phyloP scores from a whole-genome alignment of 371 early-diverging fungal species.

The Amoeboaphelidium occidentale region DNA sequence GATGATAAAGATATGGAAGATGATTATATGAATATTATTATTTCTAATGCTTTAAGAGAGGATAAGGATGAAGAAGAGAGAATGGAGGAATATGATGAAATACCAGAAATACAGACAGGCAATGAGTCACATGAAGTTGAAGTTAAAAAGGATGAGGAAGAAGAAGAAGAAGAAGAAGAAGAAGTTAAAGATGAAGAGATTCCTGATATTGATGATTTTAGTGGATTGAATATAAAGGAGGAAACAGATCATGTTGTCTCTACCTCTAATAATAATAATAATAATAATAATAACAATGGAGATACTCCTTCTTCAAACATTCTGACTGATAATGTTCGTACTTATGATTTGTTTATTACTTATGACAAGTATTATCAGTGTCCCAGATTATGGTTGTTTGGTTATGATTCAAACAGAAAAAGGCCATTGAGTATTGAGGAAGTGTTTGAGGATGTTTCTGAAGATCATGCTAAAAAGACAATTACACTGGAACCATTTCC shows the following conservation, averaged over 20 bases:
- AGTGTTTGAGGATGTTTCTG: conserved; percentile 85
- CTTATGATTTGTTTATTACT: conserved; percentile 87
- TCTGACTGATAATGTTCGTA: conserved; percentile 9
- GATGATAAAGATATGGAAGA: not conserved
- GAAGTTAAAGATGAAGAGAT: not conserved
- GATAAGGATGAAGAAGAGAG: not conserved
- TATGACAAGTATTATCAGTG: conserved; percentile 92
- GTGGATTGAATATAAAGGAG: no score
- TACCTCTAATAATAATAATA: not conserved
- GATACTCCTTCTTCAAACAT: not conserved
- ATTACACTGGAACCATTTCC: conserved; percentile 91
- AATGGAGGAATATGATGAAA: not conserved
- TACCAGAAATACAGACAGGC: not conserved
- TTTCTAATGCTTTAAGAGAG: not conserved
- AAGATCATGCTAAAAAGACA: conserved; percentile 92
- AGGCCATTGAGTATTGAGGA: conserved; percentile 54
- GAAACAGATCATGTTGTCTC: not conserved
- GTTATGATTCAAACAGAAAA: conserved; percentile 70
- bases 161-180: not conserved
- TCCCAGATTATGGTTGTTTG: conserved; percentile 85
- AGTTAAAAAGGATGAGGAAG: not conserved
- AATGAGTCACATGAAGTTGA: not conserved
- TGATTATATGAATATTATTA: not conserved
- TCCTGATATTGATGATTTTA: not conserved
- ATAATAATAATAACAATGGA: not conserved